Percentiles rank a stretch among this genome's conserved stretches.
phyloP scores from a whole-genome alignment of 2,329 filamentous ascomycete genomes.

The Fusarium sp. region DNA sequence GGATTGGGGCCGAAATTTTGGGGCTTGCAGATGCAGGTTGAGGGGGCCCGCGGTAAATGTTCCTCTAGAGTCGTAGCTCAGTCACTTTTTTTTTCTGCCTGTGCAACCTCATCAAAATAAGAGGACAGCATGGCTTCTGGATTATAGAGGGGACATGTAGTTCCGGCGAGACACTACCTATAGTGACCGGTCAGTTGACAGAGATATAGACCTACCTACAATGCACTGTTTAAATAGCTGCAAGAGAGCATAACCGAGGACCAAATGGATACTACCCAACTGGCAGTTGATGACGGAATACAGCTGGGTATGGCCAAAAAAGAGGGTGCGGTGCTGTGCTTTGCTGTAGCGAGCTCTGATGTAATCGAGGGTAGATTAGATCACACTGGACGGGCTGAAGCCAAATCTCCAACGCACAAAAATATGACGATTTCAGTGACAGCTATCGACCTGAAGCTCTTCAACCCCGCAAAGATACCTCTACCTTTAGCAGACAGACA shows the following conservation, averaged over 20 bases:
- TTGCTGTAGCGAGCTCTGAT: slow-evolving; percentile 24
- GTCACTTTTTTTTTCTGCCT: slow-evolving; percentile 20
- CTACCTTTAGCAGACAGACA: neutral
- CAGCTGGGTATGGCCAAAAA: slow-evolving; percentile 13
- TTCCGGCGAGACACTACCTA: slow-evolving; percentile 1
- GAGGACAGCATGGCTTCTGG: slow-evolving; percentile 28
- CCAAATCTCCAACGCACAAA: slow-evolving; percentile 29
- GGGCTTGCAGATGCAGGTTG: slow-evolving; percentile 39
- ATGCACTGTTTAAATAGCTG: neutral
- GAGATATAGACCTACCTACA: neutral
- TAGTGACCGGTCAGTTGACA: neutral
- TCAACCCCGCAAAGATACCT: slow-evolving; percentile 20
- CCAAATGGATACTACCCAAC: slow-evolving; percentile 2
- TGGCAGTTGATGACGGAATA: slow-evolving; percentile 32
- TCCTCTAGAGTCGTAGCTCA: slow-evolving; percentile 30
- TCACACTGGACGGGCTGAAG: slow-evolving; percentile 13
- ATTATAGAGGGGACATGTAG: slow-evolving; percentile 17
- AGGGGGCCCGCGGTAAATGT: slow-evolving; percentile 37
- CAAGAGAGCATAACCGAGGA: neutral
- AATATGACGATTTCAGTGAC: slow-evolving; percentile 11
- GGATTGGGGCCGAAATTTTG: slow-evolving; percentile 37
- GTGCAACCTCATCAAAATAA: slow-evolving; percentile 39
- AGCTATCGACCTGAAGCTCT: slow-evolving; percentile 18
- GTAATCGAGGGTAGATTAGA: slow-evolving; percentile 25
- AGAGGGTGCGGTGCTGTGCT: slow-evolving; percentile 23